These are phyloP conservation scores for Scedosporium boydii DNA, from an alignment of 2,329 filamentous ascomycete species.

Conservation along the genomic window DNA sequence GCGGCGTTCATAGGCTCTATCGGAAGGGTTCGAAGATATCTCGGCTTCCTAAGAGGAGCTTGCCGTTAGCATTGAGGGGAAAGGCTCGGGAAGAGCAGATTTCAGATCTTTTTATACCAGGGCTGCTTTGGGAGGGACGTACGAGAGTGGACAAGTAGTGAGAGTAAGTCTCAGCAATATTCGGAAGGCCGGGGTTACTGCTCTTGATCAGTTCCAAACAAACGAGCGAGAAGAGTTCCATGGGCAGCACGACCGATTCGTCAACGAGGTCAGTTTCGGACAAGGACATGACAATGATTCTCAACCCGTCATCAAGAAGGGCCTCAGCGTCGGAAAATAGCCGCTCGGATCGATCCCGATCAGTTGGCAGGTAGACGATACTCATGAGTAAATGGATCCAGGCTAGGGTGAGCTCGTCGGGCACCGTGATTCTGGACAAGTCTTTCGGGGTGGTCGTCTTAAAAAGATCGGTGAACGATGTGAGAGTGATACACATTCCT, in stretches of 20 bases:
- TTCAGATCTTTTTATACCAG: background rate
- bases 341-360: conserved; percentile 15
- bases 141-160: conserved; percentile 31
- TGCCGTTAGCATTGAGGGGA: background rate
- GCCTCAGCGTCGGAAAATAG: conserved; percentile 20
- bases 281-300: conserved; percentile 24
- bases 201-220: conserved; percentile 24
- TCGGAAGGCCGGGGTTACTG: background rate
- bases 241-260: conserved; percentile 28
- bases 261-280: conserved; percentile 22
- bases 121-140: conserved; percentile 9
- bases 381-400: conserved; percentile 33
- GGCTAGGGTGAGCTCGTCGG: conserved; percentile 25
- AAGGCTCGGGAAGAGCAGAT: background rate
- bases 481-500: background rate
- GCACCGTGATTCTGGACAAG: conserved; percentile 20
- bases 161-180: conserved; percentile 31
- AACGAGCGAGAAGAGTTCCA: conserved; percentile 32
- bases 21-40: conserved; percentile 28
- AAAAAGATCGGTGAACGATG: conserved; percentile 12
- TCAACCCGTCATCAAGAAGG: conserved; percentile 25
- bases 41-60: conserved; percentile 23
- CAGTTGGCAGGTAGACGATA: conserved; percentile 19
- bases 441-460: conserved; percentile 17
- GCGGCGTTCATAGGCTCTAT: conserved; percentile 29